These are phyloP conservation scores for Phoma sp. DNA, from an alignment of 2,329 filamentous ascomycete species.

Conservation along the genomic window DNA sequence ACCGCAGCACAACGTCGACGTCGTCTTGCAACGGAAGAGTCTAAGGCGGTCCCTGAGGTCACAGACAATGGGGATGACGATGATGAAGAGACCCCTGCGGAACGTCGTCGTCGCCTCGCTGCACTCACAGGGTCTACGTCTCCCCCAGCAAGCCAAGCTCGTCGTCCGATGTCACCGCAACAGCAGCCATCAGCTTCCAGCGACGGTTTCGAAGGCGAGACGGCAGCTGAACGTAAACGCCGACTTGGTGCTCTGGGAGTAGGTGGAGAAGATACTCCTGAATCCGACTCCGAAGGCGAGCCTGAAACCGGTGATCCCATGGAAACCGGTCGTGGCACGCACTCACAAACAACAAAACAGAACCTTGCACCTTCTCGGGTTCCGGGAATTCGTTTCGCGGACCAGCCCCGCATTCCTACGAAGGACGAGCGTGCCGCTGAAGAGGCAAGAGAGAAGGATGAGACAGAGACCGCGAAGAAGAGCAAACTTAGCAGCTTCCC, in stretches of 20 bases:
- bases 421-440: conserved; percentile 42
- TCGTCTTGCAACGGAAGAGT: conserved; percentile 40
- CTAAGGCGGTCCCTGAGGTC: conserved; percentile 3
- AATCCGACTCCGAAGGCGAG: conserved; percentile 43
- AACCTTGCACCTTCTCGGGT: conserved; percentile 38
- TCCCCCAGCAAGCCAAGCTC: conserved; percentile 18
- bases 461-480: conserved; percentile 24
- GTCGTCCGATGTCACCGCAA: conserved; percentile 15
- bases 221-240: conserved; percentile 74
- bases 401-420: conserved; percentile 48
- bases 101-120: conserved; percentile 30
- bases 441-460: conserved; percentile 33
- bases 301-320: conserved; percentile 42
- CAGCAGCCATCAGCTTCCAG: conserved; percentile 41
- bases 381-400: conserved; percentile 68
- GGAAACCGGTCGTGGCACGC: conserved; percentile 44
- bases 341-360: conserved; percentile 21
- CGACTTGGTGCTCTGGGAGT: conserved; percentile 77
- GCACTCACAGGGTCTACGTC: conserved; percentile 21
- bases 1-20: conserved; percentile 54
- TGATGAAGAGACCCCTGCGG: conserved; percentile 27
- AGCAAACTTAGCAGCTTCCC: conserved; percentile 30
- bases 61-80: conserved; percentile 23
- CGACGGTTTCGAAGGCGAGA: conserved; percentile 61
- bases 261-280: conserved; percentile 32